Conservation (phyloP, 2,329 filamentous ascomycete genomes). For the Lasiodiplodia gonubiensis region DNA sequence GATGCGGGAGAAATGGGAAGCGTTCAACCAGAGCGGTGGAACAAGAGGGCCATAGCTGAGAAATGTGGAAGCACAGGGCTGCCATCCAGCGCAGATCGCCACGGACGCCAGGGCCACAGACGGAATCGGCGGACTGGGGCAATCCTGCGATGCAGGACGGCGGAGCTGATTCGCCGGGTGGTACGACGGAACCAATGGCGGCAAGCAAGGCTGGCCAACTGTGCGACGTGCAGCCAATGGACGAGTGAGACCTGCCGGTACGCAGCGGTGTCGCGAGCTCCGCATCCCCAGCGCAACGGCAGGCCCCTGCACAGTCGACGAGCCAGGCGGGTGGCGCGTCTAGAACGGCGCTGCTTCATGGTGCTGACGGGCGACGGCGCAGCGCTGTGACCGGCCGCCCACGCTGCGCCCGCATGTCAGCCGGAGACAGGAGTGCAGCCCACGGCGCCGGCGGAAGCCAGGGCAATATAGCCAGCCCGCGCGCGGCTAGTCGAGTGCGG, state of each 20-base stretch:
- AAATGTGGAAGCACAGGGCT: constrained; percentile 27
- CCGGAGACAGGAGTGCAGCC: constrained; percentile 14
- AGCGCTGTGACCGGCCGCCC: not conserved
- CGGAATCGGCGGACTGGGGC: constrained; percentile 24
- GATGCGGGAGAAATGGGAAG: constrained; percentile 12
- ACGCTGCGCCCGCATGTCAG: constrained; percentile 22
- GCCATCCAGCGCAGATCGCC: constrained; percentile 18
- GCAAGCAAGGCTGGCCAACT: constrained; percentile 18
- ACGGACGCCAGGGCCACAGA: constrained; percentile 18
- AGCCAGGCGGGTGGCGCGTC: constrained; percentile 15
- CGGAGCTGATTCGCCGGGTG: constrained; percentile 16
- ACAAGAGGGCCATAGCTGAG: constrained; percentile 24
- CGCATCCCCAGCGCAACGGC: constrained; percentile 22
- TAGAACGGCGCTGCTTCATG: constrained; percentile 14
- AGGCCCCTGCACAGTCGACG: constrained; percentile 11
- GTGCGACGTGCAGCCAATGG: constrained; percentile 16
- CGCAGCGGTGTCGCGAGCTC: constrained; percentile 16
- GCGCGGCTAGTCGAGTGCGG: not conserved
- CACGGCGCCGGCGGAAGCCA: not conserved
- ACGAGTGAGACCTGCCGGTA: constrained; percentile 12
- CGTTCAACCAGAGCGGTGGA: constrained; percentile 22
- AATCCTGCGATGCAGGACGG: constrained; percentile 19
- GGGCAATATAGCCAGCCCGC: constrained; percentile 18
- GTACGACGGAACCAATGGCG: constrained; percentile 23
- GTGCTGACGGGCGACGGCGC: constrained; percentile 16